Evolutionary conservation across 2,329 filamentous ascomycete genomes (phyloP), one percentile per base, ranked within the genome.

Genomic region (Aspergillus quadrilineatus): DNA sequence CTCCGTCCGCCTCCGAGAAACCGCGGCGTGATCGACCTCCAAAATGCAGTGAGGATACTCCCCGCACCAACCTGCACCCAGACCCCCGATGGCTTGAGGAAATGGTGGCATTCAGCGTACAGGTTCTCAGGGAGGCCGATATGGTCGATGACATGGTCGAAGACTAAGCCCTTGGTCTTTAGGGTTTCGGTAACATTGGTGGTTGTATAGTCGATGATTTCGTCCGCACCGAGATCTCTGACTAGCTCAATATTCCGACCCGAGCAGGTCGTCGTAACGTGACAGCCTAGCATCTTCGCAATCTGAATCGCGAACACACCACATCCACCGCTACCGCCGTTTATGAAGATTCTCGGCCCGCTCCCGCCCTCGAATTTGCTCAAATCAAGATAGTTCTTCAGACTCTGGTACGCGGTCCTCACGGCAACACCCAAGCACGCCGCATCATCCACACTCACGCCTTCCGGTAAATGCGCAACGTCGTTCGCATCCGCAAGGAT

Each of bases 301-400:
- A 88, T 80, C 65, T 89, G 86, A 52, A 89, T 83, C 0, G 77
- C 81, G 56, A 80, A 86, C 0, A 79, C 78, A 0, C 86, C 86
- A 0, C 78, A 80, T 0, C 86, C 86, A 8, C 86, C 86, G 5
- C 79, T 83, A 0, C 85, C 85, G 10, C 85, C 85, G 61, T 88
- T 88, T 68, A 88, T 80, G 64, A 88, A 84, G 6, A 89, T 76
- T 50, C 82, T 77, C n/a, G 83, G 83, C 3, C 22, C 39, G 29
- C 7, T 42, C 10, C 14, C 37, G 37, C 8, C 10, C 37, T 39
- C 12, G 37, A 6, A n/a, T 39, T 15, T 39, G 15, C n/a, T 17
- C 75, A 73, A 46, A 80, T 77, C 34, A 37, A 37, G 34, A 55
- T 77, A 69, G 1, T 76, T 75, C n/a, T 80, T 67, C 26, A 83